These are phyloP conservation scores for Cubamyces lactineus DNA, from an alignment of 768 basidiomycete genomes.

Conservation along the genomic window DNA sequence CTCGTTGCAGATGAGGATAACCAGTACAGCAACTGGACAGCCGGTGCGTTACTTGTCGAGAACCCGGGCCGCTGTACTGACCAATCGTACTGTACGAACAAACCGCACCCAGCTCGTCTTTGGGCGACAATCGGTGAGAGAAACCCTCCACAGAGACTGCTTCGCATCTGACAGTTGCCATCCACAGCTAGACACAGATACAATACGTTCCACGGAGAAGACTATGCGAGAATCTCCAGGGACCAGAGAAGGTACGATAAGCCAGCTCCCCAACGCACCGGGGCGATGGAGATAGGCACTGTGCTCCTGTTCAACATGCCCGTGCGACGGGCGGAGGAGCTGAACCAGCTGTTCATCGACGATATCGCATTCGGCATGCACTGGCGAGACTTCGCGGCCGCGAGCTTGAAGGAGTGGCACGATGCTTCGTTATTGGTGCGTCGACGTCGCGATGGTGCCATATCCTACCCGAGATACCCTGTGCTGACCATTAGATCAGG, in stretches of 20 bases:
- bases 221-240: conserved; percentile 29
- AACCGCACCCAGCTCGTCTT: conserved; percentile 24
- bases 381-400: conserved; percentile 29
- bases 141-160: no score
- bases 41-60: conserved; percentile 11
- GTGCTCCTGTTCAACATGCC: conserved; percentile 25
- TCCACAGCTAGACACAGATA: conserved; percentile 26
- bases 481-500: background rate
- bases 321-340: conserved; percentile 8
- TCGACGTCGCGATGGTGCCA: background rate
- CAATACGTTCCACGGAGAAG: conserved; percentile 32
- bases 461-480: background rate
- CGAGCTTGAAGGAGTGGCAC: conserved; percentile 25
- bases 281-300: conserved; percentile 8
- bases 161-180: no score
- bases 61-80: no score
- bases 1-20: background rate
- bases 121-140: conserved; percentile 25
- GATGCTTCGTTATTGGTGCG: conserved; percentile 21
- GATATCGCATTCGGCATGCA: conserved; percentile 28
- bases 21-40: conserved; percentile 21
- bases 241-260: conserved; percentile 23
- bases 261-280: background rate
- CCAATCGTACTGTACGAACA: background rate
- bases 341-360: conserved; percentile 30